Conservation (phyloP, 2,329 filamentous ascomycete genomes). For the Chaetothyriales sp. region DNA sequence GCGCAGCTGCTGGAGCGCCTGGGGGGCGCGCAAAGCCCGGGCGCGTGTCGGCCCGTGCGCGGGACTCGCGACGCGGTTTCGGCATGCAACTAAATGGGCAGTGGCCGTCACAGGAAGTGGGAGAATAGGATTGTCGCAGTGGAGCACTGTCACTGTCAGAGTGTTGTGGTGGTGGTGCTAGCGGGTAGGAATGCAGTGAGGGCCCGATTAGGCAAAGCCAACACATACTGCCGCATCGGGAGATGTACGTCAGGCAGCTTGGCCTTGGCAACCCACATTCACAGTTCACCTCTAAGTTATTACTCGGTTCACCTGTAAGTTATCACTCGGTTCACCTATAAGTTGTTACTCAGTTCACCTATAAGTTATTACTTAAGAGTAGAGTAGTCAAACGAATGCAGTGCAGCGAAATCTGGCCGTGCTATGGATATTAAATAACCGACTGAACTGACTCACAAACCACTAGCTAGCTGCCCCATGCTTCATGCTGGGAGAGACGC, state of each 20-base stretch:
- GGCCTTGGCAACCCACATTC: neutral
- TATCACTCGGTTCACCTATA: neutral
- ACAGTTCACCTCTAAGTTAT: neutral
- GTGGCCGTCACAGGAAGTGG: neutral
- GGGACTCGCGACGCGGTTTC: conserved; percentile 17
- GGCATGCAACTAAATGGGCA: conserved; percentile 13
- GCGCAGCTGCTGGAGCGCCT: conserved; percentile 15
- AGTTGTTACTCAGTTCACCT: neutral
- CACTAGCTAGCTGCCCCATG: neutral
- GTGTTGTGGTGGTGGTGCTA: no score
- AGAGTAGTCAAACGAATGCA: no score
- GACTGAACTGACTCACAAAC: no score
- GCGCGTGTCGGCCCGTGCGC: conserved; percentile 20
- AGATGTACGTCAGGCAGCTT: neutral
- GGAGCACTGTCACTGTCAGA: neutral
- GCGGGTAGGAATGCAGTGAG: neutral
- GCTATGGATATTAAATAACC: no score
- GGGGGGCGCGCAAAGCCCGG: conserved; percentile 21
- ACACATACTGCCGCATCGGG: neutral
- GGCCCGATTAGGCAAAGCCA: neutral
- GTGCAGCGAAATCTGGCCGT: no score
- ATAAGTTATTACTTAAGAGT: neutral
- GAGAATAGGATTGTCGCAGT: neutral
- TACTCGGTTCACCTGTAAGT: neutral
- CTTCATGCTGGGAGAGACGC: neutral